Conservation (phyloP, 306 rosid genomes). For the Quercus bicolor region DNA sequence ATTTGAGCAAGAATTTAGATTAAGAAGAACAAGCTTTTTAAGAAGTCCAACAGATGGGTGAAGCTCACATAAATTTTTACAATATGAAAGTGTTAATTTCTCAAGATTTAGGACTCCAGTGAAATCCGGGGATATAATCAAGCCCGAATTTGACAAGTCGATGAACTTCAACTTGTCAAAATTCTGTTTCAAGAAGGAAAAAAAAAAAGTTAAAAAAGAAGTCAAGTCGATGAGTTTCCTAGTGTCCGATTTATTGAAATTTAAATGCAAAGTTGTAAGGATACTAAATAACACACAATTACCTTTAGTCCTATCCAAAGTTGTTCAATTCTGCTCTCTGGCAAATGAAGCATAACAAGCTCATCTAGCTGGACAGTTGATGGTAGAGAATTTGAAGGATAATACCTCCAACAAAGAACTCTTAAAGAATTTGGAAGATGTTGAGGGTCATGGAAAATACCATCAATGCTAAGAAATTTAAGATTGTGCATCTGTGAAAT, state of each 20-base stretch:
- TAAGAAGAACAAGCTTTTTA: neutral
- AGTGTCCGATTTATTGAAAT: no score
- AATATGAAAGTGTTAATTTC: slow-evolving; percentile 17
- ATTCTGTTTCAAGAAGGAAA: neutral
- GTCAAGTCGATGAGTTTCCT: accelerated
- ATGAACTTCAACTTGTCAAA: no score
- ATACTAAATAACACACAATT: no score
- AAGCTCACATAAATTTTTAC: neutral
- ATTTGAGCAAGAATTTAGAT: accelerated
- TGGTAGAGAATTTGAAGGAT: no score
- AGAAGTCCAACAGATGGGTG: slow-evolving; percentile 8
- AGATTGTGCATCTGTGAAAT: no score
- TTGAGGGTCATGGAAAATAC: accelerated
- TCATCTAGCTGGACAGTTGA: no score
- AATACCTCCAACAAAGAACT: accelerated
- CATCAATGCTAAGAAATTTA: accelerated
- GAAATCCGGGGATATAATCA: no score
- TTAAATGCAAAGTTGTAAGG: no score
- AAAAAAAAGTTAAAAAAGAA: no score
- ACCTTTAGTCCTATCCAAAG: no score
- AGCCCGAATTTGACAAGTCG: accelerated
- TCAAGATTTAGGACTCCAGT: neutral
- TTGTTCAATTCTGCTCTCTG: accelerated
- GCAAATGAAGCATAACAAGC: accelerated
- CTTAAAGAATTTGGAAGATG: no score